Evolutionary conservation across 768 basidiomycete genomes (phyloP).

Genomic region (Candolleomyces aberdarensis): DNA sequence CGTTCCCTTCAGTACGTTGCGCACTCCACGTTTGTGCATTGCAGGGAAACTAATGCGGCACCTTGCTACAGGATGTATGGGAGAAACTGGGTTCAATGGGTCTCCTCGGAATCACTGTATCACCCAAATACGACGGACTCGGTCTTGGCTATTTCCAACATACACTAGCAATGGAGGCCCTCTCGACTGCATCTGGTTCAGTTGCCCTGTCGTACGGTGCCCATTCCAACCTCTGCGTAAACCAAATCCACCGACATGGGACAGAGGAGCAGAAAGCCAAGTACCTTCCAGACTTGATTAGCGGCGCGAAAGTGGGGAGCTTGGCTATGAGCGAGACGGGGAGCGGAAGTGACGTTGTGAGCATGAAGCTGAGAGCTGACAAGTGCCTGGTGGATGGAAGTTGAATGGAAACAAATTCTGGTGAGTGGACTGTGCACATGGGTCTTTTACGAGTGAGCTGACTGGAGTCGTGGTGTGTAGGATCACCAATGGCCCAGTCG

Average conservation of each 20-base stretch:
- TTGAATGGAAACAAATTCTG: constrained; percentile 94
- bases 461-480: constrained; percentile 32
- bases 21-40: neutral
- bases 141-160: constrained; percentile 84
- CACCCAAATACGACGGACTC: constrained; percentile 78
- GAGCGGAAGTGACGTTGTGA: constrained; percentile 93
- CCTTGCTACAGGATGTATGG: constrained; percentile 66
- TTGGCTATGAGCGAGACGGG: constrained; percentile 95
- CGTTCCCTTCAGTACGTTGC: constrained; percentile 62
- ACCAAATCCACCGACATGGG: constrained; percentile 83
- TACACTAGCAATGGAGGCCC: constrained; percentile 91
- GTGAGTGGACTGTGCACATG: constrained; percentile 37
- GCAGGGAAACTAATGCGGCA: constrained; percentile 7
- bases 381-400: constrained; percentile 72
- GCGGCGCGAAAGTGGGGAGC: constrained; percentile 81
- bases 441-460: neutral
- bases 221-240: constrained; percentile 87
- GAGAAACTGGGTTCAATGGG: constrained; percentile 92
- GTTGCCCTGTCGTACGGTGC: constrained; percentile 92
- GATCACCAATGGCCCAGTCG: constrained; percentile 94
- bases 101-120: constrained; percentile 82
- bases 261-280: constrained; percentile 79
- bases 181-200: constrained; percentile 87
- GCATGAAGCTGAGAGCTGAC: constrained; percentile 83
- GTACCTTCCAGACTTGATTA: constrained; percentile 78